These are phyloP conservation scores for Symbiotaphrina buchneri DNA, from an alignment of 495 filamentous ascomycete species.

Conservation along the genomic window DNA sequence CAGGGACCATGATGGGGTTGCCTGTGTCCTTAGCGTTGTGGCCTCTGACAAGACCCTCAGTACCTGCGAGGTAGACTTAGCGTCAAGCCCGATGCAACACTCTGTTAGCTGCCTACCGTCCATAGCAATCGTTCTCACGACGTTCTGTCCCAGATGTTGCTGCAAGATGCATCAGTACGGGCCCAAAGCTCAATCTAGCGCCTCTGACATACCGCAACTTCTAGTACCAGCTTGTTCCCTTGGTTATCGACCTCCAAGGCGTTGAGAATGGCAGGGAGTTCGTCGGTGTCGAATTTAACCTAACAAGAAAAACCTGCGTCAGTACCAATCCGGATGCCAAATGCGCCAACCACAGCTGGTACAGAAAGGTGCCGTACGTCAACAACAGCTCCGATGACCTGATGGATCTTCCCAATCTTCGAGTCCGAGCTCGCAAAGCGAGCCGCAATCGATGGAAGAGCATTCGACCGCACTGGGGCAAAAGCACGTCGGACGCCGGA, in stretches of 20 bases:
- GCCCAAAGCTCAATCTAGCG: slow-evolving; percentile 6
- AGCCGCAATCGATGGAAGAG: slow-evolving; percentile 34
- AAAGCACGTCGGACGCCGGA: slow-evolving; percentile 44
- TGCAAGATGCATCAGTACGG: slow-evolving; percentile 23
- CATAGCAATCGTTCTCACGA: slow-evolving; percentile 99
- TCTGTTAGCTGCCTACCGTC: slow-evolving; percentile 82
- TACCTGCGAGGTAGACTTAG: slow-evolving; percentile 44
- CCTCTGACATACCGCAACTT: slow-evolving; percentile 68
- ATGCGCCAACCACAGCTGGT: too few relatives aligned
- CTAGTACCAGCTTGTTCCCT: slow-evolving; percentile 85
- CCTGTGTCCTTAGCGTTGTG: slow-evolving; percentile 69
- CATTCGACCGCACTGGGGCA: slow-evolving; percentile 32
- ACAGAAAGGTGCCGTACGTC: slow-evolving; percentile 28
- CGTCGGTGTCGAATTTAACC: slow-evolving; percentile 90
- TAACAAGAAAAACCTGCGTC: too few relatives aligned
- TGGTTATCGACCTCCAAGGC: slow-evolving; percentile 78
- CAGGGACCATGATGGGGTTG: slow-evolving; percentile 88
- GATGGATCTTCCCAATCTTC: slow-evolving; percentile 65
- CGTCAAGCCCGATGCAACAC: too few relatives aligned
- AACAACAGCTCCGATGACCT: slow-evolving; percentile 58
- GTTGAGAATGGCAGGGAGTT: slow-evolving; percentile 94
- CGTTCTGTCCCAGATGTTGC: slow-evolving; percentile 99
- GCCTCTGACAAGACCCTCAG: slow-evolving; percentile 95
- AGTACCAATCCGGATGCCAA: too few relatives aligned
- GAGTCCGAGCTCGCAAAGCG: slow-evolving; percentile 49